A percentile compares a stretch with the other conserved stretches of the same genome.
Evolutionary conservation across 1,284 basidiomycete genomes (phyloP).

Genomic region (Amylostereum areolatum): DNA sequence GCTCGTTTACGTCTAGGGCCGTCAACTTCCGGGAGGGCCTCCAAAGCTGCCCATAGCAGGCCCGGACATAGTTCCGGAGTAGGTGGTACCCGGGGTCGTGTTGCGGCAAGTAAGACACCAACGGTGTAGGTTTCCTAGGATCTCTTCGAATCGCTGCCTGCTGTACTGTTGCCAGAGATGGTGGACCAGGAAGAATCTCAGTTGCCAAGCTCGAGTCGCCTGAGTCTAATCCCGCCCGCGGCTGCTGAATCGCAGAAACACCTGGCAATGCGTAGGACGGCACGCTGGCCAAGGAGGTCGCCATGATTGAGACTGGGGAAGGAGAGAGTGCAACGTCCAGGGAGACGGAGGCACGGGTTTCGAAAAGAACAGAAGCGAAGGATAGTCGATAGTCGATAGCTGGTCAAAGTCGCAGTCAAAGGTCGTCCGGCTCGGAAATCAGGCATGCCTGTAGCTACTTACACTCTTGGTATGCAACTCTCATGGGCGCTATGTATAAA

Average conservation of each 20-base stretch:
- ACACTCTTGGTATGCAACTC: too few species aligned
- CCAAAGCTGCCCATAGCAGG: slow-evolving; percentile 47
- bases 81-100: slow-evolving; percentile 81
- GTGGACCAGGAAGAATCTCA: slow-evolving; percentile 79
- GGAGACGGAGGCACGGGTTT: too few species aligned
- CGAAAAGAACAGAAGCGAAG: too few species aligned
- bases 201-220: slow-evolving; percentile 73
- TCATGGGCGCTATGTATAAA: too few species aligned
- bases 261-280: slow-evolving; percentile 64
- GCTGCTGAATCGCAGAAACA: slow-evolving; percentile 63
- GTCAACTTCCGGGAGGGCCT: slow-evolving; percentile 51
- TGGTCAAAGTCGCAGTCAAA: too few species aligned
- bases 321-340: not conserved
- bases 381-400: too few species aligned
- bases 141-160: slow-evolving; percentile 64
- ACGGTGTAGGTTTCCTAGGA: slow-evolving; percentile 60
- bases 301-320: slow-evolving; percentile 1
- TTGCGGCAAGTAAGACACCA: slow-evolving; percentile 68
- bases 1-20: slow-evolving; percentile 66
- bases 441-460: too few species aligned
- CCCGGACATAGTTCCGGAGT: slow-evolving; percentile 54
- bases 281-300: slow-evolving; percentile 57
- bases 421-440: too few species aligned
- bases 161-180: slow-evolving; percentile 60
- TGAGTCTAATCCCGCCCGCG: slow-evolving; percentile 52